Conservation (phyloP, 1,284 basidiomycete genomes). For the Singerocomus inundabilis region DNA sequence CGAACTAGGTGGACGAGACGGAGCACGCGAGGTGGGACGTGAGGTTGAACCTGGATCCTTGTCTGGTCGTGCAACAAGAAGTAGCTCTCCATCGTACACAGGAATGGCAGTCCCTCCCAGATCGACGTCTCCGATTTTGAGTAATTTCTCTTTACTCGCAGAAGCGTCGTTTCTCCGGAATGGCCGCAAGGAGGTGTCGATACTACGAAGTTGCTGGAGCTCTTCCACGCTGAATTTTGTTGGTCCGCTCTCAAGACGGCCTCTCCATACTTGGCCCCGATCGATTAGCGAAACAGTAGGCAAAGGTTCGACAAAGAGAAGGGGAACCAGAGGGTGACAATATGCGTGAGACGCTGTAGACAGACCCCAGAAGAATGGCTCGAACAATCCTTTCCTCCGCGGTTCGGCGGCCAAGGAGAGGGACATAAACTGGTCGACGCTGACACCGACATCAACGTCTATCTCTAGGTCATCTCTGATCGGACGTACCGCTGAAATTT, state of each 20-base stretch:
- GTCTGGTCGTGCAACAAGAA: slow-evolving; percentile 58
- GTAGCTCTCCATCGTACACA: slow-evolving; percentile 69
- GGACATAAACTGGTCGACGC: slow-evolving; percentile 76
- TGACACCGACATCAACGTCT: slow-evolving; percentile 30
- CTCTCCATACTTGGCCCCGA: slow-evolving; percentile 56
- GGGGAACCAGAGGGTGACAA: slow-evolving; percentile 57
- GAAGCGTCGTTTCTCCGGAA: slow-evolving; percentile 18
- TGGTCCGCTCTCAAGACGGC: slow-evolving; percentile 60
- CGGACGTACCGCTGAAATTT: slow-evolving; percentile 61
- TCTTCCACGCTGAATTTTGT: slow-evolving; percentile 50
- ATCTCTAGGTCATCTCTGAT: slow-evolving; percentile 1
- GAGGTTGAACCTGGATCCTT: slow-evolving; percentile 47
- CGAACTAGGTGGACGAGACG: slow-evolving; percentile 64
- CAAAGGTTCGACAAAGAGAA: slow-evolving; percentile 72
- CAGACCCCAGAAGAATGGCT: slow-evolving; percentile 70
- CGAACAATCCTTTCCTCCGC: slow-evolving; percentile 64
- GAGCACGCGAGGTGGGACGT: slow-evolving; percentile 54
- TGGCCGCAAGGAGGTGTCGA: slow-evolving; percentile 34
- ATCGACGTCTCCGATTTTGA: slow-evolving; percentile 44
- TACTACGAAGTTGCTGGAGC: slow-evolving; percentile 48
- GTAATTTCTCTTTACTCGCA: slow-evolving; percentile 25
- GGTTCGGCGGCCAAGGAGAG: slow-evolving; percentile 75
- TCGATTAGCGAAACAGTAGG: slow-evolving; percentile 68
- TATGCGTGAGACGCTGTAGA: slow-evolving; percentile 38
- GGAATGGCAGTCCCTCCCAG: slow-evolving; percentile 68